Percentiles rank a stretch among this genome's conserved stretches.
Conservation (phyloP, 805 yeast species). For the Yarrowia sp. region DNA sequence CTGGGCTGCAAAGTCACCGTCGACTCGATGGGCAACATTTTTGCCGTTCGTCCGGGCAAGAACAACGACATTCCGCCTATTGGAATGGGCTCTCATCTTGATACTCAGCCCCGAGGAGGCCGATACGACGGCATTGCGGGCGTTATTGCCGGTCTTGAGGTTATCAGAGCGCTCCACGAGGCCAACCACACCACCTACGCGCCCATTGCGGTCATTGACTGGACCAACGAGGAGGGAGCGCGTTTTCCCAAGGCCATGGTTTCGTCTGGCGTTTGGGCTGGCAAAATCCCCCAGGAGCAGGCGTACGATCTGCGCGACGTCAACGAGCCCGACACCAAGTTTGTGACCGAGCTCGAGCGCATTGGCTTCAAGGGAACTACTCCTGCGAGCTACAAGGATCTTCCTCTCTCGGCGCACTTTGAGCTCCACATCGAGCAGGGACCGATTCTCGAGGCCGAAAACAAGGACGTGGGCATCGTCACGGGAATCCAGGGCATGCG, state of each 20-base stretch:
- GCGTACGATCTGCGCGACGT: slow-evolving; percentile 54
- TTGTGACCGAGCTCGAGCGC: slow-evolving; percentile 56
- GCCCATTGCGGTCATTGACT: slow-evolving; percentile 62
- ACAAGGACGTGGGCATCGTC: slow-evolving; percentile 62
- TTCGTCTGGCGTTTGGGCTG: slow-evolving; percentile 70
- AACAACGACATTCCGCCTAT: slow-evolving; percentile 51
- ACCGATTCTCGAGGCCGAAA: slow-evolving; percentile 58
- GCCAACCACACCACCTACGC: slow-evolving; percentile 58
- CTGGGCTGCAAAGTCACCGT: slow-evolving; percentile 59
- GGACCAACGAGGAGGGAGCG: slow-evolving; percentile 83
- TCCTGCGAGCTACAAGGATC: slow-evolving; percentile 48
- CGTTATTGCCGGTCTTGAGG: slow-evolving; percentile 64
- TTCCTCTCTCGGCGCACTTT: slow-evolving; percentile 65
- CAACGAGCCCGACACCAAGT: slow-evolving; percentile 48
- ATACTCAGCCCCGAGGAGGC: slow-evolving; percentile 78
- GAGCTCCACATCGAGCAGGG: slow-evolving; percentile 79
- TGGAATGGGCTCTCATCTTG: slow-evolving; percentile 71
- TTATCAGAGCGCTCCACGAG: slow-evolving; percentile 61
- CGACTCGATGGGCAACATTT: slow-evolving; percentile 68
- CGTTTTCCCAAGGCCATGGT: slow-evolving; percentile 67
- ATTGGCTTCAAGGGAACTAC: slow-evolving; percentile 61
- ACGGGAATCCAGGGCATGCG: slow-evolving; percentile 63
- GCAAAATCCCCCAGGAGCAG: slow-evolving; percentile 46
- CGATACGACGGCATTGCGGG: slow-evolving; percentile 73
- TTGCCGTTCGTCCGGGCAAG: slow-evolving; percentile 61